Conservation (phyloP, 169 alveolate species). For the Besnoitia besnoiti region DNA sequence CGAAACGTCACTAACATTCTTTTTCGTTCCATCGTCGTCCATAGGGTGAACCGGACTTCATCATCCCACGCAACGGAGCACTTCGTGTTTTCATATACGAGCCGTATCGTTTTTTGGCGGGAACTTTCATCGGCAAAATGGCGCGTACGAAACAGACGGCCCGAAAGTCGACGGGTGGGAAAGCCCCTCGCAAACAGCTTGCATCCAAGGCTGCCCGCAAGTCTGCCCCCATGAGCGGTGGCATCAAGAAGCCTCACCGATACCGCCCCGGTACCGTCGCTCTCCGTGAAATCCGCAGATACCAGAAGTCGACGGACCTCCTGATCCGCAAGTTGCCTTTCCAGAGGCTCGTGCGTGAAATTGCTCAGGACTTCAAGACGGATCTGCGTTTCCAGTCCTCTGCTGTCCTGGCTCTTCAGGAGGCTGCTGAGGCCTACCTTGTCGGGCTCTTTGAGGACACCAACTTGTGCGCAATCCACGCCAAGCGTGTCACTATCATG, state of each 20-base stretch:
- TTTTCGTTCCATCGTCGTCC: slow-evolving; percentile 27
- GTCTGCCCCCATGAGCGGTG: slow-evolving; percentile 97
- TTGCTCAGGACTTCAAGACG: slow-evolving; percentile 95
- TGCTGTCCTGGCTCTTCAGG: slow-evolving; percentile 99
- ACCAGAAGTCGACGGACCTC: slow-evolving; percentile 92
- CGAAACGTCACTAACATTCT: slow-evolving; percentile 5
- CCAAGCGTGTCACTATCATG: slow-evolving; percentile 99
- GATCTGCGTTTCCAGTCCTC: slow-evolving; percentile 98
- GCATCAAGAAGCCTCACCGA: slow-evolving; percentile 97
- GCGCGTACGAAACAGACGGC: slow-evolving; percentile 99
- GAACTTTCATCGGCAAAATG: slow-evolving; percentile 43
- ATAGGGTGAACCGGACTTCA: not conserved
- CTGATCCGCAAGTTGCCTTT: slow-evolving; percentile 95
- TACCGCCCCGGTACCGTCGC: slow-evolving; percentile 94
- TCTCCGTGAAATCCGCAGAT: slow-evolving; percentile 97
- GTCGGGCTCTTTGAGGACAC: slow-evolving; percentile 99
- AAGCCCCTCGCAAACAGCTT: slow-evolving; percentile 98
- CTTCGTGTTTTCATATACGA: not conserved
- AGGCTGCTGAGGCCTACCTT: slow-evolving; percentile 98
- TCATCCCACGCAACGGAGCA: not conserved
- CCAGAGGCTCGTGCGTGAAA: slow-evolving; percentile 94
- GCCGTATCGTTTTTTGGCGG: not conserved
- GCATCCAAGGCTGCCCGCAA: slow-evolving; percentile 99
- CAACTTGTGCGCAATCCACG: slow-evolving; percentile 99
- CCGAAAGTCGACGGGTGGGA: slow-evolving; percentile 97